phyloP scores from a whole-genome alignment of 768 basidiomycete species.

The Lyophyllum decastes region DNA sequence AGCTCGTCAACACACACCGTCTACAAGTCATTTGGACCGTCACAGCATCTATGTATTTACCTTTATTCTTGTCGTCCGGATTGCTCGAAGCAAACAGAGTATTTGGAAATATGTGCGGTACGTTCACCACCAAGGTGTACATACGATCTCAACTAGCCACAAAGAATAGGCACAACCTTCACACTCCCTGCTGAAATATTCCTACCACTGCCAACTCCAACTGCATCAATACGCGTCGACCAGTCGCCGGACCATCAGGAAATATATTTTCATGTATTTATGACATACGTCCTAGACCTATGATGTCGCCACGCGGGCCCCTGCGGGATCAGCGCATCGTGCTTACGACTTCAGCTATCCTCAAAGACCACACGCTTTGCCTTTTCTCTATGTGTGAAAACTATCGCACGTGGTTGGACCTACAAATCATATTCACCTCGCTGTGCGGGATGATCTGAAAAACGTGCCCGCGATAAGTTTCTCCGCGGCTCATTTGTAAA shows the following conservation, averaged over 20 bases:
- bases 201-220: no score
- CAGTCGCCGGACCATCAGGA: no score
- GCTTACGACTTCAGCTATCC: background rate
- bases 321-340: no score
- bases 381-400: background rate
- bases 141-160: background rate
- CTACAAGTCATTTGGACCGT: background rate
- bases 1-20: background rate
- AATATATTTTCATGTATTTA: no score
- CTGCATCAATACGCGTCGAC: no score
- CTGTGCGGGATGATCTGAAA: background rate
- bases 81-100: background rate
- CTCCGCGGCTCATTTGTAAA: no score
- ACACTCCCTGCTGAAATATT: no score
- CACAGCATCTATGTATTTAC: conserved; percentile 9
- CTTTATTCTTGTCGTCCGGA: background rate
- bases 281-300: no score
- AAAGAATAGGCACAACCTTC: no score
- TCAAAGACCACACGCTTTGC: background rate
- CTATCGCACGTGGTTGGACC: background rate
- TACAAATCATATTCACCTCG: background rate
- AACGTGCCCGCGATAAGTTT: no score
- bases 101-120: background rate
- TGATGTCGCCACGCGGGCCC: no score
- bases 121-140: background rate